Conservation (phyloP, 768 basidiomycete genomes). For the Russula brevipes region DNA sequence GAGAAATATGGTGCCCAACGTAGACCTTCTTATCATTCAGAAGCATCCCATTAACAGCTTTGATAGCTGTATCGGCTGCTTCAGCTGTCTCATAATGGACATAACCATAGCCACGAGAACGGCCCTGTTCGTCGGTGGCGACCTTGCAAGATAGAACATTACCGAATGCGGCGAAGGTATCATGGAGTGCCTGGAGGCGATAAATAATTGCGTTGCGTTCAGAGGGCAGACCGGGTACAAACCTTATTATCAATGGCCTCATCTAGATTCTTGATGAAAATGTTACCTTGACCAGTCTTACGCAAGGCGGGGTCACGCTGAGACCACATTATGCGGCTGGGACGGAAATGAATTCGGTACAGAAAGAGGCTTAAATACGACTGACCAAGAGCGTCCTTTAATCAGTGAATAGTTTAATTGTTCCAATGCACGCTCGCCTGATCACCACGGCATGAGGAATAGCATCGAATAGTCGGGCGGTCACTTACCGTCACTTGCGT, state of each 20-base stretch:
- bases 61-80: slow-evolving; percentile 93
- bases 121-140: slow-evolving; percentile 91
- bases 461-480: background rate
- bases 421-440: slow-evolving; percentile 96
- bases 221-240: slow-evolving; percentile 9
- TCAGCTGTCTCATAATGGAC: slow-evolving; percentile 99
- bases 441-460: slow-evolving; percentile 12
- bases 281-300: slow-evolving; percentile 99
- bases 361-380: slow-evolving; percentile 14
- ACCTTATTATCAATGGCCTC: slow-evolving; percentile 98
- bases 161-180: slow-evolving; percentile 98
- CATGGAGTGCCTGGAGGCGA: slow-evolving; percentile 78
- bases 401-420: slow-evolving; percentile 99
- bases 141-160: slow-evolving; percentile 99
- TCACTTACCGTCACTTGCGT: slow-evolving; percentile 79
- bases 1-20: slow-evolving; percentile 94
- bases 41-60: slow-evolving; percentile 98
- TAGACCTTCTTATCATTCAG: slow-evolving; percentile 99
- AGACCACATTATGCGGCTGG: slow-evolving; percentile 99
- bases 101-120: slow-evolving; percentile 96
- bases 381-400: slow-evolving; percentile 93
- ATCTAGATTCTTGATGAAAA: slow-evolving; percentile 99
- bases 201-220: slow-evolving; percentile 5
- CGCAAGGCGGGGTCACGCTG: slow-evolving; percentile 99
- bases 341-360: slow-evolving; percentile 6